Base-by-base conservation (phyloP, 352 stramenopile genomes). In the Pilasporangium apinafurcum region DNA sequence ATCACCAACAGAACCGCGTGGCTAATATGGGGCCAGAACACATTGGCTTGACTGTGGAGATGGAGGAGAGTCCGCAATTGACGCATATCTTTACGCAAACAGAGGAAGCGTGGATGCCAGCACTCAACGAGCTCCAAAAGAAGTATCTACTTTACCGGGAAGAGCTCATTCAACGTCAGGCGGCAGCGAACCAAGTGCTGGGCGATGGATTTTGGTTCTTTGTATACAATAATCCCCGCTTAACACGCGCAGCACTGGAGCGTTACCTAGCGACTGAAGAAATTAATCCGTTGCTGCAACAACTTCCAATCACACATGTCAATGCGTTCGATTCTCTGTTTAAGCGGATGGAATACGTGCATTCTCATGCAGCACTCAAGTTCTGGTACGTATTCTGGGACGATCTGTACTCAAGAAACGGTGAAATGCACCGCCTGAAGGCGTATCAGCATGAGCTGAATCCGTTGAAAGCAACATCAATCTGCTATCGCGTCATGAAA, bases 171-270 rank as follows among this genome's bases (percentile, higher is more conserved):
- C 27, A 51, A 0, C 56, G 58, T 17, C 48, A 69, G 18, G 13
- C 3, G 4, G 8, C 39, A 16, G 56, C 53, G 0, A 70, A 74
- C 17, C 20, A 41, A 6, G 57, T 59, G 7, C 61, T 76, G 0
- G 62, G 52, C 29, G 62, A 74, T 21, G 61, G 43, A 0, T 76
- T 80, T n/a, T 80, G 63, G 63, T 73, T 56, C 26, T 69, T 71
- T 37, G 58, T 80, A 8, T 76, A 65, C 43, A 68, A 68, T 20
- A 65, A 75, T 21, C 34, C 56, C 10, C 27, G 30, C 7, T n/a
- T 75, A 7, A 42, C 48, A 8, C 47, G 59, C 0, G 8, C 42
- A 1, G 33, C 53, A 9, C 48, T 80, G 4, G 50, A 56, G 25
- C 22, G 32, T 13, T 67, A 80, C 42, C 37, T 75, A 16, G 44